Base-by-base conservation (phyloP, 768 basidiomycete species). In the Sistotremastrum suecicum region DNA sequence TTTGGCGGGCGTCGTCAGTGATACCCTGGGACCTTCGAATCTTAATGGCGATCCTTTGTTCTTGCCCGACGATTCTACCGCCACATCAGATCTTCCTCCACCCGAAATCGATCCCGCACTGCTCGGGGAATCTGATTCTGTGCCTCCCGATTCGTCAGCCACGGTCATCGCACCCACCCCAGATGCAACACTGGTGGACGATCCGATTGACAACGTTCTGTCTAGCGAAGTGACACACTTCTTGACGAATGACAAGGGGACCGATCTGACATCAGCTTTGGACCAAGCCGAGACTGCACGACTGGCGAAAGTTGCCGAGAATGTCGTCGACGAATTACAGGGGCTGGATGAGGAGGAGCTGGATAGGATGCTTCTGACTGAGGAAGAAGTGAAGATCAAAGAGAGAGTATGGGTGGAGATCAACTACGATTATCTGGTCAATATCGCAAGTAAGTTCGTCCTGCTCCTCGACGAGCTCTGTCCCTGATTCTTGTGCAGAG, bases 361-460 rank as follows among this genome's bases (percentile, higher is more conserved):
- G 38, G 83, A 94, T 58, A 68, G 67, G 29, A 83, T 95, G 57
- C 65, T 88, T 46, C 63, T 91, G 28, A 76, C 71, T 5, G 80
- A 82, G 34, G 83, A 82, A 28, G 90, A 94, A 60, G 81, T 86
- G 3, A 77, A 69, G 58, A 69, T 88, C 56, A 97, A 86, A 60
- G 87, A 89, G 59, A 78, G 87, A 7, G 76, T 95, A 1, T 97
- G 91, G 91, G 88, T 92, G 41, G 89, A 92, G 63, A 68, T 89
- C 55, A 95, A 95, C 60, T 74, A 74, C 53, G 91, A 95, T 33
- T 97, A 94, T 60, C 64, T 97, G 34, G 83, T 90, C 58, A 79
- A 82, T 10, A 68, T 92, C 34, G 90, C 89, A 44, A 84, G 88
- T 85, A 53, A 59, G 75, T 66, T 1, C 3, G 31, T 7, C 32